Evolutionary conservation across 371 early-diverging fungal genomes (phyloP), one percentile per base, ranked within the genome.

Genomic region (Choanephora cucurbitarum): DNA sequence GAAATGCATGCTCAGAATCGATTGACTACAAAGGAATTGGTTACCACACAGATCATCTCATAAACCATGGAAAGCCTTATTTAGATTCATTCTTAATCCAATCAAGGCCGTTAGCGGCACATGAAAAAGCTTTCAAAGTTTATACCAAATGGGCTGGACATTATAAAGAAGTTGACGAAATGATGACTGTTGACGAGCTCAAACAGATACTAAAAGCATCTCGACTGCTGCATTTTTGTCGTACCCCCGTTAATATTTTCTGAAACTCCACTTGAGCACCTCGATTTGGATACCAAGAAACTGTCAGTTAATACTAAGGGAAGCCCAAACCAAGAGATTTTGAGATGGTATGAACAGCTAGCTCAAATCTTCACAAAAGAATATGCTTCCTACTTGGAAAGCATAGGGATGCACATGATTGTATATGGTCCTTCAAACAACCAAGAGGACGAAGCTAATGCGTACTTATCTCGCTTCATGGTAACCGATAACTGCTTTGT

Each of bases 321-420:
- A 28, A 18, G 37, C 21, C 5, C 60, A 58, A 40, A 42, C 54
- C 69, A 62, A 19, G 60, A 68, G 13, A 64, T 62, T 39, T 62
- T 58, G 1, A 18, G 42, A 13, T 89, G 90, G 91, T 87, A 85
- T 52, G 73, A 81, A 31, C 60, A 67, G 4, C 67, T 90, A 52
- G 70, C 86, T 1, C 71, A 72, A 14, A 72, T 75, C 1, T 86
- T 87, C 57, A 73, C 88, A 73, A 62, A 52, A 2, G 88, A 89
- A 44, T 91, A 89, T 49, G 79, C 86, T 1, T 63, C 75, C n/a
- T 90, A 91, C 58, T 69, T 91, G 50, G 78, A 80, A 43, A 72
- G 72, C 13, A 72, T 88, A 8, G 91, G 91, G 0, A 84, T 91
- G 84, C 85, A 86, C 52, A 49, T 83, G 31, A 77, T 88, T 41